A percentile compares a stretch with the other conserved stretches of the same genome.
phyloP scores from a whole-genome alignment of 148 eudicot genomes.

The Rhododendron henanense region DNA sequence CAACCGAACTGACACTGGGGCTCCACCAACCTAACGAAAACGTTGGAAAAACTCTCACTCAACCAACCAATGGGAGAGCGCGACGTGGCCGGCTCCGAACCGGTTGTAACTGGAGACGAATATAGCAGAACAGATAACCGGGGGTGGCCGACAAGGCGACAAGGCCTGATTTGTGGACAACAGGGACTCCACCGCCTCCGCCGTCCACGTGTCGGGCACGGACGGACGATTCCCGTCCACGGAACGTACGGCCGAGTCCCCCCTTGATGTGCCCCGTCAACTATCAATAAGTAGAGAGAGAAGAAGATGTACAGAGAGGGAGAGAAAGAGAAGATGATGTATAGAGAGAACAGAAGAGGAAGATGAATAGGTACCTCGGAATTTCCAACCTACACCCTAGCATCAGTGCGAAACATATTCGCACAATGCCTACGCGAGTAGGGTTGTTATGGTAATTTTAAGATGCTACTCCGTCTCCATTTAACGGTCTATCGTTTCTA shows the following conservation, averaged over 20 bases:
- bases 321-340: neutral
- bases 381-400: neutral
- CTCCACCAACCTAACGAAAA: no score
- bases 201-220: conserved; percentile 9
- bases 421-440: neutral
- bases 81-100: neutral
- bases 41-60: neutral
- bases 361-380: neutral
- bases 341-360: no score
- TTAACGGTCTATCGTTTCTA: no score
- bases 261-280: neutral
- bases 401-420: neutral
- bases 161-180: conserved; percentile 11
- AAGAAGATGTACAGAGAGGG: neutral
- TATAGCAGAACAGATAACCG: neutral
- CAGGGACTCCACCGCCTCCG: neutral
- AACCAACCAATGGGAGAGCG: neutral
- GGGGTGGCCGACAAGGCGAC: conserved; percentile 19
- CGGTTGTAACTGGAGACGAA: neutral
- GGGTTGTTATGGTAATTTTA: neutral
- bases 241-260: conserved; percentile 7
- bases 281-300: neutral
- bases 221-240: neutral
- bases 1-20: no score
- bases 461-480: no score